phyloP scores from a whole-genome alignment of 768 basidiomycete species.

The Pisolithus microcarpus region DNA sequence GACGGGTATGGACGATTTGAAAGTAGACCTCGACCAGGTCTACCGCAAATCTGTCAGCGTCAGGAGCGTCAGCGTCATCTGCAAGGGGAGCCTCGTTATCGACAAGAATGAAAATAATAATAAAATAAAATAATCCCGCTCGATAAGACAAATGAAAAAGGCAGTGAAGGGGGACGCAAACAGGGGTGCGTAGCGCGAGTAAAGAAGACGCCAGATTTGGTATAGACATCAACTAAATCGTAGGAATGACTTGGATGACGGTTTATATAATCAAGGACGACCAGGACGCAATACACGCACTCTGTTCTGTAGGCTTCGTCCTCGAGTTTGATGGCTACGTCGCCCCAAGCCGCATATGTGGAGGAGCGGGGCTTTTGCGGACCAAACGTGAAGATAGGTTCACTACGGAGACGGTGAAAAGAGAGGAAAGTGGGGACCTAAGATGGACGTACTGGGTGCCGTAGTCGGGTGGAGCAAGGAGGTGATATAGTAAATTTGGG shows the following conservation, averaged over 20 bases:
- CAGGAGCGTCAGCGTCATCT: slow-evolving; percentile 9
- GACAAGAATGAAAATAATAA: not conserved
- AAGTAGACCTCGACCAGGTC: slow-evolving; percentile 95
- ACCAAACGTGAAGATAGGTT: slow-evolving; percentile 27
- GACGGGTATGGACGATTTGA: slow-evolving; percentile 83
- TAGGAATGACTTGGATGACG: slow-evolving; percentile 13
- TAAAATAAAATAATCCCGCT: not conserved
- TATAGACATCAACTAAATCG: slow-evolving; percentile 14
- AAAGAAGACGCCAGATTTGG: slow-evolving; percentile 18
- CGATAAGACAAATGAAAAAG: slow-evolving; percentile 25
- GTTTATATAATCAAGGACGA: slow-evolving; percentile 25
- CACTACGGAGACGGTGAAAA: slow-evolving; percentile 26
- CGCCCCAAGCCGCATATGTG: slow-evolving; percentile 67
- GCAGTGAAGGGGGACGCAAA: slow-evolving; percentile 10
- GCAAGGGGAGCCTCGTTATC: not conserved
- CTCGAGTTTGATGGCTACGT: slow-evolving; percentile 62
- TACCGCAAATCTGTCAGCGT: slow-evolving; percentile 64
- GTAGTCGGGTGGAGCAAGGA: slow-evolving; percentile 69
- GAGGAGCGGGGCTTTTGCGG: slow-evolving; percentile 33
- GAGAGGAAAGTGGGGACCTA: slow-evolving; percentile 11
- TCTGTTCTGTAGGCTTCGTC: slow-evolving; percentile 72
- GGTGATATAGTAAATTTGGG: slow-evolving; percentile 59
- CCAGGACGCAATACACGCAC: slow-evolving; percentile 48
- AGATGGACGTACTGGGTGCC: slow-evolving; percentile 30
- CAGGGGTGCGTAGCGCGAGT: slow-evolving; percentile 8